Evolutionary conservation across 345 rosid genomes (phyloP).

Genomic region (Salix brachista): DNA sequence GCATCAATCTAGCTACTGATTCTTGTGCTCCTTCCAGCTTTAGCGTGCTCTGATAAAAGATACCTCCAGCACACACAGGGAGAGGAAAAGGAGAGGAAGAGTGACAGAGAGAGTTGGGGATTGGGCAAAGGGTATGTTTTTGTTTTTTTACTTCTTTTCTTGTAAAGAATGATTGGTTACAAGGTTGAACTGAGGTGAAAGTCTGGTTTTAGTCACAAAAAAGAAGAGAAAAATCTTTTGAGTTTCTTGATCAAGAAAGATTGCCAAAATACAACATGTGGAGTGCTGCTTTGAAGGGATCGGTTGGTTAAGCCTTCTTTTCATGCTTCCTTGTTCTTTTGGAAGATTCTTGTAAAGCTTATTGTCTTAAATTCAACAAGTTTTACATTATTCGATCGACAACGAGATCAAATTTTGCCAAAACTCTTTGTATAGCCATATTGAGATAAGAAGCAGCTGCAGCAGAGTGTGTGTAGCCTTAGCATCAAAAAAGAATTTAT

Average conservation of each 20-base stretch:
- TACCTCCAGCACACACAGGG: neutral
- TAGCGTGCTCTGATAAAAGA: constrained; percentile 24
- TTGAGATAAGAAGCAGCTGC: neutral
- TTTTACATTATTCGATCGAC: neutral
- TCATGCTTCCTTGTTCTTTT: neutral
- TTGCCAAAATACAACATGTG: too few relatives aligned
- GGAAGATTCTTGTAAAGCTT: neutral
- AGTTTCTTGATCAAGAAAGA: too few relatives aligned
- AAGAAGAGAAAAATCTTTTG: neutral
- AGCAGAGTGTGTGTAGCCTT: neutral
- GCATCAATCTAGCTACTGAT: neutral
- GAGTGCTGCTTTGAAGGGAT: neutral
- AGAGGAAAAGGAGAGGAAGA: neutral
- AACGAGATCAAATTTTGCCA: neutral
- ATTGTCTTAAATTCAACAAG: neutral
- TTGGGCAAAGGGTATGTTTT: neutral
- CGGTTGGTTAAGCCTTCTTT: neutral
- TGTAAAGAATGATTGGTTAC: constrained; percentile 10
- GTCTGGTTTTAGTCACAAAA: neutral
- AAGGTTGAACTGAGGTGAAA: constrained; percentile 15
- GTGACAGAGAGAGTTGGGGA: neutral
- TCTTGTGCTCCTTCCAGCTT: neutral
- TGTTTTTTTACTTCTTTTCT: constrained; percentile 14
- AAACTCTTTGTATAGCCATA: neutral
- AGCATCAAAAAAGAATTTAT: neutral